A percentile compares a stretch with the other conserved stretches of the same genome.
These are phyloP conservation scores for Cladosporium phlei DNA, from an alignment of 2,329 filamentous ascomycete species.

Conservation along the genomic window DNA sequence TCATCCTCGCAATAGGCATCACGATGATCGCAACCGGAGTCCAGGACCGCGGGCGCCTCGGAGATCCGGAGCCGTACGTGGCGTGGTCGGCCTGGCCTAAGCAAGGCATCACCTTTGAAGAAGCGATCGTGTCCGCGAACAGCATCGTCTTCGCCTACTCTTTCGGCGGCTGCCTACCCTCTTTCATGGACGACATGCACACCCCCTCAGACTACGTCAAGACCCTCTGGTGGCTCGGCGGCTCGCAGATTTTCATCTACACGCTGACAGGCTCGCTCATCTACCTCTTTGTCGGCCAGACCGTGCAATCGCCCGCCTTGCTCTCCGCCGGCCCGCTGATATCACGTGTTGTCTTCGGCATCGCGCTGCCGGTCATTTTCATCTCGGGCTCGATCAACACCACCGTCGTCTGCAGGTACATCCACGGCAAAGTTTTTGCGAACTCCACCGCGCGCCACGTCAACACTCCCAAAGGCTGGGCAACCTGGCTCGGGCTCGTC, in stretches of 20 bases:
- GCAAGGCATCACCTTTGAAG: constrained; percentile 36
- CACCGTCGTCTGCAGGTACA: constrained; percentile 43
- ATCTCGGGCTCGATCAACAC: constrained; percentile 67
- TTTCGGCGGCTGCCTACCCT: constrained; percentile 55
- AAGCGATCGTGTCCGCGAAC: constrained; percentile 57
- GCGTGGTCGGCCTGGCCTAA: constrained; percentile 26
- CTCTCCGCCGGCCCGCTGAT: constrained; percentile 53
- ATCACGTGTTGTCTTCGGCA: constrained; percentile 61
- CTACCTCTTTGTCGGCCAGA: constrained; percentile 58
- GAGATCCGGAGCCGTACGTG: constrained; percentile 9
- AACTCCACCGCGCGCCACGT: constrained; percentile 45
- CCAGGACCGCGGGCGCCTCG: constrained; percentile 1
- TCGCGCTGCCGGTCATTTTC: constrained; percentile 65
- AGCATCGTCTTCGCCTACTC: constrained; percentile 64
- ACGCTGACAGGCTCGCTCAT: constrained; percentile 60
- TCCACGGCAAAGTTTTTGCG: constrained; percentile 60
- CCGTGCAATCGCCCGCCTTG: constrained; percentile 60
- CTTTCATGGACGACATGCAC: constrained; percentile 59
- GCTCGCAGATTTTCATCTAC: constrained; percentile 59
- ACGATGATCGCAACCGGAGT: constrained; percentile 11
- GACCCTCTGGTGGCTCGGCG: constrained; percentile 49
- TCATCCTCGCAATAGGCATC: constrained; percentile 9
- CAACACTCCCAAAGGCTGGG: constrained; percentile 38
- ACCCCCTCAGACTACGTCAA: constrained; percentile 57
- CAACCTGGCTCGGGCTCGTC: constrained; percentile 57